These are phyloP conservation scores for Daldinia grandis DNA, from an alignment of 495 filamentous ascomycete species.

Conservation along the genomic window DNA sequence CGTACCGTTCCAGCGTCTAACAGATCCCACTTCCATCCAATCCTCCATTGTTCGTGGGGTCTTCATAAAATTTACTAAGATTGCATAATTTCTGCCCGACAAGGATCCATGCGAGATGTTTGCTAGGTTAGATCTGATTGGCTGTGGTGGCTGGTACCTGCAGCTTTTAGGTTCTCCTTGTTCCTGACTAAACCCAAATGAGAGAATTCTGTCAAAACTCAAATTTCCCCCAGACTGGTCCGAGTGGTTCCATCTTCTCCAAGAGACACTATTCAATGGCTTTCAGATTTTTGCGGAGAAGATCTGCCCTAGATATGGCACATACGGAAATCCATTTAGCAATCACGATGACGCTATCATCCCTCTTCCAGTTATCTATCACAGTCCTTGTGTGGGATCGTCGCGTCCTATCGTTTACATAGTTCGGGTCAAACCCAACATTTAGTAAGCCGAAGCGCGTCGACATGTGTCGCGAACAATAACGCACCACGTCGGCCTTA, in stretches of 20 bases:
- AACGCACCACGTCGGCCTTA: slow-evolving; percentile 30
- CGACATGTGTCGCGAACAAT: slow-evolving; percentile 38
- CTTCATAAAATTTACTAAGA: slow-evolving; percentile 36
- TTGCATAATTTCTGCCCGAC: slow-evolving; percentile 41
- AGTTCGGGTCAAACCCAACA: not conserved
- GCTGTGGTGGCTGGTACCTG: slow-evolving; percentile 27
- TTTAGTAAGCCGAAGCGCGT: not conserved
- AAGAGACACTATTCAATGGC: not conserved
- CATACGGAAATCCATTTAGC: slow-evolving; percentile 34
- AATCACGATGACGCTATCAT: slow-evolving; percentile 20
- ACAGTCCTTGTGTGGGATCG: not conserved
- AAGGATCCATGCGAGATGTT: slow-evolving; percentile 10
- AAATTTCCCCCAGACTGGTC: slow-evolving; percentile 40
- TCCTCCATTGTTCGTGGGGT: not conserved
- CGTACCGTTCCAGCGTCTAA: not conserved
- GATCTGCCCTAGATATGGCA: slow-evolving; percentile 35
- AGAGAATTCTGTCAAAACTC: slow-evolving; percentile 14
- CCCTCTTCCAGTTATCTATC: not conserved
- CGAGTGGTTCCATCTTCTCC: slow-evolving; percentile 24
- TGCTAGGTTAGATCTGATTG: slow-evolving; percentile 18
- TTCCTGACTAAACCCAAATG: slow-evolving; percentile 37
- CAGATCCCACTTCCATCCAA: slow-evolving; percentile 5
- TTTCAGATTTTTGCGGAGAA: slow-evolving; percentile 36
- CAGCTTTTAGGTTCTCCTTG: slow-evolving; percentile 20
- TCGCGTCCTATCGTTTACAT: not conserved